phyloP scores from a whole-genome alignment of 1,284 basidiomycete genomes.

The Cutaneotrichosporon sp. region DNA sequence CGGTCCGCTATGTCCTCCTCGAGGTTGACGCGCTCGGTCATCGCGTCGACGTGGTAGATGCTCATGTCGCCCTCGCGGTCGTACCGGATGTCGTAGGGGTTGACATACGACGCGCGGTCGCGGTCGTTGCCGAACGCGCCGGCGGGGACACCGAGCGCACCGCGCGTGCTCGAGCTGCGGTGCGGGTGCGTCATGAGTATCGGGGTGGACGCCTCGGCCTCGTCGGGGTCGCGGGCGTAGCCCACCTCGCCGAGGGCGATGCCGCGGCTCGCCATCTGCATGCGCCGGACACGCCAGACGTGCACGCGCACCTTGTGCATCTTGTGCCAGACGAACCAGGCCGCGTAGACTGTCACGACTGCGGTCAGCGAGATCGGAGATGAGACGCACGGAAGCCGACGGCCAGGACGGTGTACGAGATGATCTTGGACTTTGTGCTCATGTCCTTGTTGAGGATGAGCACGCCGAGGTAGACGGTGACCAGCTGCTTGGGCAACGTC shows the following conservation, averaged over 20 bases:
- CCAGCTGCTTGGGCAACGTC: conserved; percentile 74
- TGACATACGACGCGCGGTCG: conserved; percentile 29
- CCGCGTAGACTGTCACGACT: conserved; percentile 72
- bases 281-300: conserved; percentile 70
- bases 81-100: conserved; percentile 38
- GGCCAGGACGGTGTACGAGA: conserved; percentile 65
- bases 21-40: conserved; percentile 18
- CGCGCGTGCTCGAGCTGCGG: background rate
- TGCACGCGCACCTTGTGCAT: conserved; percentile 74
- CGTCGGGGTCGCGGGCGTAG: conserved; percentile 10
- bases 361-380: background rate
- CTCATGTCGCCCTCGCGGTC: conserved; percentile 32
- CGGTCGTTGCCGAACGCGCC: background rate
- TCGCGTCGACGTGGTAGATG: conserved; percentile 31
- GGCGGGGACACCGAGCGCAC: background rate
- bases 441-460: conserved; percentile 57
- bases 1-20: conserved; percentile 18
- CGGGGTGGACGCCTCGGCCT: conserved; percentile 2
- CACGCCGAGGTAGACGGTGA: conserved; percentile 73
- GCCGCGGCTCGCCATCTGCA: conserved; percentile 13
- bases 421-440: conserved; percentile 52
- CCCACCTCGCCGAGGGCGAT: conserved; percentile 13
- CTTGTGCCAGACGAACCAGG: conserved; percentile 77
- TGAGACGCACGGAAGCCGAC: conserved; percentile 57
- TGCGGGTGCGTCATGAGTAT: conserved; percentile 1